Base-by-base conservation (phyloP, 306 rosid species). In the Quercus gilva region DNA sequence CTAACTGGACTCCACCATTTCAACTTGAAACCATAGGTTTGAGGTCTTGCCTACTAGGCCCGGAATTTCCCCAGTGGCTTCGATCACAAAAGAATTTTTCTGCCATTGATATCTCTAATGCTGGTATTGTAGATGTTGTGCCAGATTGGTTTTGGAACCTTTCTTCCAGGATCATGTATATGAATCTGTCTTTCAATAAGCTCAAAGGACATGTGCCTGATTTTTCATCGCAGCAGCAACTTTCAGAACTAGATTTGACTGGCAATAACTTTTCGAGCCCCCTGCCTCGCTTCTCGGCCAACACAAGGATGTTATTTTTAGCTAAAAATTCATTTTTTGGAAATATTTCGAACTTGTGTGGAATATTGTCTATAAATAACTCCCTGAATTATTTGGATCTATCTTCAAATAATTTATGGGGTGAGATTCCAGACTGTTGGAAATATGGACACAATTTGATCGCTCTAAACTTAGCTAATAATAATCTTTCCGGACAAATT, bases 71-170 rank as follows among this genome's bases (percentile, higher is more conserved):
- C 35, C 64, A 0, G 2, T 82, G 85, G 81, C 41, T 82, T 55
- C 74, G 45, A 71, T 26, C 78, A 1, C 85, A 76, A 15, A 82
- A 71, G 28, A 71, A 33, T 18, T 76, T 76, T 5, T 53, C 69
- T 10, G 3, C 71, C 63, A 25, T 82, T 35, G 74, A 63, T 55
- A 5, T 82, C 1, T 76, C 85, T 25, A 0, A 63, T 18, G 49
- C 69, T 7, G 1, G 15, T 1, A 64, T 82, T 35, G 53, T 26
- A 0, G 78, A 31, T 63, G 19, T 13, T 0, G 75, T 82, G 45
- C 85, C 85, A 37, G 18, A 61, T 19, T 82, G 85, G 85, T 82
- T 82, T 76, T 82, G 85, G 85, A 55, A n/a, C 72, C 41, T 72
- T 19, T 77, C 78, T 26, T 41, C 75, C 0, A 55, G 2, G 4